Percentiles rank a stretch among this genome's conserved stretches.
Conservation (phyloP, 768 basidiomycete genomes). For the Suillus ampliporus region DNA sequence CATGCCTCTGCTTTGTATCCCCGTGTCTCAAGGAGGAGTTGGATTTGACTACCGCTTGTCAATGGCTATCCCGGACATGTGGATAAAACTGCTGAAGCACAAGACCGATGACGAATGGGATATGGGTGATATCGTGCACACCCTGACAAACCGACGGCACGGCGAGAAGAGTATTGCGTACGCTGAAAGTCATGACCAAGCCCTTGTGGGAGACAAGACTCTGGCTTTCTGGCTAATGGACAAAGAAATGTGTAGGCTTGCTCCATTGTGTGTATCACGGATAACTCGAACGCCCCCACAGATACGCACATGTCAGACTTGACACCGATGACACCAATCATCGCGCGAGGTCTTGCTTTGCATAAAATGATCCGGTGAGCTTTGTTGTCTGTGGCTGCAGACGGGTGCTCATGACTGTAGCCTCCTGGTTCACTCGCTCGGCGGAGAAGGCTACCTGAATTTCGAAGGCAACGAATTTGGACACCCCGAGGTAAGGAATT, state of each 20-base stretch:
- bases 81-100: constrained; percentile 99
- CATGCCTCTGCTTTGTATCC: constrained; percentile 92
- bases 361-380: constrained; percentile 97
- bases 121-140: constrained; percentile 84
- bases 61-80: constrained; percentile 99
- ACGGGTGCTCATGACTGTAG: constrained; percentile 44
- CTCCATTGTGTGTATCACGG: background rate
- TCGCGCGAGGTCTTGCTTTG: constrained; percentile 88
- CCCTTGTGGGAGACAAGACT: constrained; percentile 98
- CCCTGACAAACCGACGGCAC: constrained; percentile 86
- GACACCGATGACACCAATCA: constrained; percentile 77
- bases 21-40: constrained; percentile 82
- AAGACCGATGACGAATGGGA: constrained; percentile 87
- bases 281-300: constrained; percentile 32
- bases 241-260: constrained; percentile 94
- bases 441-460: constrained; percentile 97
- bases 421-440: constrained; percentile 87
- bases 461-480: constrained; percentile 99
- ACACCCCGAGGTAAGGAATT: constrained; percentile 80
- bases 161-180: constrained; percentile 92
- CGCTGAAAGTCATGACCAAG: constrained; percentile 98
- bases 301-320: constrained; percentile 96
- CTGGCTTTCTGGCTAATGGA: constrained; percentile 99
- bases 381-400: background rate
- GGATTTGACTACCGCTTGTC: constrained; percentile 98